These are phyloP conservation scores for Cicer bijugum DNA, from an alignment of 306 rosid genomes.

Conservation along the genomic window DNA sequence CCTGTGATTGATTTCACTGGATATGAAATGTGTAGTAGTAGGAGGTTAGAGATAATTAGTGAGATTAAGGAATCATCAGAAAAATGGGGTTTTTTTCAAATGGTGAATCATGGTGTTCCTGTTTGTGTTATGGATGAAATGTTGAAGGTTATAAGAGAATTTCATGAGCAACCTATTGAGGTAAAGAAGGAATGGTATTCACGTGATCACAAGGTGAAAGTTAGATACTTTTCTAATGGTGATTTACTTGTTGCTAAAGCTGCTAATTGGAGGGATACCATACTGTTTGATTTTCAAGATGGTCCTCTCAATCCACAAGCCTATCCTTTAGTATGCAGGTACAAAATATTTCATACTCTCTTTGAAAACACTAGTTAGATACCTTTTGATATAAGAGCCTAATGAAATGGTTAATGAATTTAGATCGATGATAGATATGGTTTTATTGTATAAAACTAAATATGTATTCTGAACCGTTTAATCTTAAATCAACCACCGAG, in stretches of 20 bases:
- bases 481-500: too few relatives aligned
- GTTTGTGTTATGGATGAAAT: slow-evolving; percentile 52
- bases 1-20: slow-evolving; percentile 71
- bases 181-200: slow-evolving; percentile 77
- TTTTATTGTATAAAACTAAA: too few relatives aligned
- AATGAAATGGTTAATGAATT: neutral
- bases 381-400: neutral
- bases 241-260: slow-evolving; percentile 66
- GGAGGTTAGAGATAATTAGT: slow-evolving; percentile 47
- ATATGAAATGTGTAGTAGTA: slow-evolving; percentile 26
- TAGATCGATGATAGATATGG: too few relatives aligned
- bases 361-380: neutral
- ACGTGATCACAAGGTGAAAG: slow-evolving; percentile 55
- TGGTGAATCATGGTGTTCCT: slow-evolving; percentile 76
- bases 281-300: slow-evolving; percentile 63
- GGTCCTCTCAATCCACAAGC: slow-evolving; percentile 62
- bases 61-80: slow-evolving; percentile 63
- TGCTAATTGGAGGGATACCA: slow-evolving; percentile 88
- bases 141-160: slow-evolving; percentile 53
- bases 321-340: slow-evolving; percentile 70
- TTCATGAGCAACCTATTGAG: slow-evolving; percentile 72
- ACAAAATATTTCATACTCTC: neutral
- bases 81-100: slow-evolving; percentile 81
- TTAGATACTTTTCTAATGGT: slow-evolving; percentile 71
- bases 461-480: too few relatives aligned